Conservation (phyloP, 352 stramenopile species). For the Achlya hypogyna region DNA sequence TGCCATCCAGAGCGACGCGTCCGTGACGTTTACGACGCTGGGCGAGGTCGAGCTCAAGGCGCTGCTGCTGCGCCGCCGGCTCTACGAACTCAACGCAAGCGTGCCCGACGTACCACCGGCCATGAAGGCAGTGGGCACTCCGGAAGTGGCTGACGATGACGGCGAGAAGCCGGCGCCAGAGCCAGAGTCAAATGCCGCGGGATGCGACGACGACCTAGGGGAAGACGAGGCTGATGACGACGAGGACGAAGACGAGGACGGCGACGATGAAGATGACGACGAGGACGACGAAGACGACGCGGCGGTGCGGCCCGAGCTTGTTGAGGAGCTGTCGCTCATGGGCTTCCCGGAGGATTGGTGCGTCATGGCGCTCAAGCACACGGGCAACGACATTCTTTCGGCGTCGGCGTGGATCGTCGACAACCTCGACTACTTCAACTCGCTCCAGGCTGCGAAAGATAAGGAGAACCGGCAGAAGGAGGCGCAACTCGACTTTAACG, state of each 20-base stretch:
- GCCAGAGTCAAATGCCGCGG: constrained; percentile 7
- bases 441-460: constrained; percentile 63
- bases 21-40: constrained; percentile 27
- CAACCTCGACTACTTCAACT: constrained; percentile 87
- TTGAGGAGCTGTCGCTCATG: constrained; percentile 90
- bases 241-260: constrained; percentile 39
- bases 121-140: no score
- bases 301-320: constrained; percentile 56
- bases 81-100: constrained; percentile 35
- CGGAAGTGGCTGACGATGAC: no score
- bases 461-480: constrained; percentile 40
- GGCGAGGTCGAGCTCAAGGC: constrained; percentile 32
- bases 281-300: constrained; percentile 44
- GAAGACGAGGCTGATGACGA: constrained; percentile 39
- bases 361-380: constrained; percentile 82
- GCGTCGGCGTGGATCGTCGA: constrained; percentile 91
- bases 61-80: constrained; percentile 32
- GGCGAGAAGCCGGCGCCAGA: constrained; percentile 17
- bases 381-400: constrained; percentile 83
- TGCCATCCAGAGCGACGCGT: not conserved
- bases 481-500: constrained; percentile 36
- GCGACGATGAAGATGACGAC: constrained; percentile 44
- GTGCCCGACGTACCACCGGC: no score
- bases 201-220: constrained; percentile 24
- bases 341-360: constrained; percentile 91